phyloP scores from a whole-genome alignment of 106 monocot genomes.

The Allium sativum region DNA sequence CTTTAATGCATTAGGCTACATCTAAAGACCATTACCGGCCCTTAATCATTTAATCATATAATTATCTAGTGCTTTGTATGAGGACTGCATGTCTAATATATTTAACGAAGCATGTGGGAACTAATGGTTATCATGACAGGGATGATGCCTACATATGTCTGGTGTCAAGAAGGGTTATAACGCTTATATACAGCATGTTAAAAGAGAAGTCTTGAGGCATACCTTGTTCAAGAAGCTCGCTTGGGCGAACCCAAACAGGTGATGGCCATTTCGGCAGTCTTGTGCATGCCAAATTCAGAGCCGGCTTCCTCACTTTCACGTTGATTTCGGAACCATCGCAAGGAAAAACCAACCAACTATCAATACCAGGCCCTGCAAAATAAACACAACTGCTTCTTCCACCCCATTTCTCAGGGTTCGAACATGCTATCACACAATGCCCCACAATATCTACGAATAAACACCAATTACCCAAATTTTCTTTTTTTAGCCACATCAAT shows the following conservation, averaged over 20 bases:
- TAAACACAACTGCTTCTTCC: constrained; percentile 10
- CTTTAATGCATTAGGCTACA: too few relatives aligned
- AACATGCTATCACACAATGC: background rate
- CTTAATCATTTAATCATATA: too few relatives aligned
- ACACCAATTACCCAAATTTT: constrained; percentile 8
- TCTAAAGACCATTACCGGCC: too few relatives aligned
- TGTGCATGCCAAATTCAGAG: background rate
- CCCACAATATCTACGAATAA: constrained; percentile 6
- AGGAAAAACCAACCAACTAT: background rate
- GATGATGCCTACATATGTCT: too few relatives aligned
- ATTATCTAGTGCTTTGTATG: too few relatives aligned
- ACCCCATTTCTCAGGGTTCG: constrained; percentile 4
- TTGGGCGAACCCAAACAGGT: constrained; percentile 5
- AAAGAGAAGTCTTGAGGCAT: background rate
- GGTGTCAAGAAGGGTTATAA: too few relatives aligned
- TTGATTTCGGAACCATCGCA: background rate
- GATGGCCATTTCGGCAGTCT: background rate
- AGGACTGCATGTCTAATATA: too few relatives aligned
- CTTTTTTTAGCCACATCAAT: constrained; percentile 1
- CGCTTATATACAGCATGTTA: too few relatives aligned
- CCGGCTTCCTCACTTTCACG: background rate
- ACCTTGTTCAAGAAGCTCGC: constrained; percentile 5
- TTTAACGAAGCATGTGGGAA: too few relatives aligned
- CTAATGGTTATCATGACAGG: too few relatives aligned
- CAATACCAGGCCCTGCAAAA: background rate